Evolutionary conservation across 345 rosid genomes (phyloP), one percentile per base, ranked within the genome.

Genomic region (Clarkia xantiana): DNA sequence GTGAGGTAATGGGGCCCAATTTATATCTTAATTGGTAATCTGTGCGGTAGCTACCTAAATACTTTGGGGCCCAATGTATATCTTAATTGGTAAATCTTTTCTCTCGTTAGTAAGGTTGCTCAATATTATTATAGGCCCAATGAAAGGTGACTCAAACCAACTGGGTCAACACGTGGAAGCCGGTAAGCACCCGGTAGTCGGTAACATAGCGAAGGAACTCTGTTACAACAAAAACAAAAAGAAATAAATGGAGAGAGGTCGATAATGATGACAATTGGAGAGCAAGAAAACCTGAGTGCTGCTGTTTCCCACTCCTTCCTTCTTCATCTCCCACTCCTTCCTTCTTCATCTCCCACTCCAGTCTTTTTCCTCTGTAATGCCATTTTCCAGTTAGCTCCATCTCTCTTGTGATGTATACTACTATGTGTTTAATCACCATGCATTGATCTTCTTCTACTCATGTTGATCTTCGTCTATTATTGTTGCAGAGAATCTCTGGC

Each of bases 401-500:
- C 0, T 2, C 19, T 18, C 29, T 1, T 46, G 18, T 14, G 17
- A 15, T 17, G 1, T 10, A 14, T 44, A 17, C 23, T 19, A 18
- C n/a, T 47, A 25, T 17, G 18, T 6, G 12, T 47, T 47, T 20
- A 19, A 23, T 14, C 39, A 18, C 34, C 29, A 46, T 20, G 39
- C 39, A 48, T 20, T 48, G 20, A 13, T 48, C 51, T 22, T 23
- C 51, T 13, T 48, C 51, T n/a, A n/a, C n/a, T 20, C 25, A 1
- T 3, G 14, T 6, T n/a, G 15, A 2, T 29, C 12, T 11, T 14
- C 11, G 13, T 22, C 25, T 0, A 14, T 52, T 25, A n/a, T 42
- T 55, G 49, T 55, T 42, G 45, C 74, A 67, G 80, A 65, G 76
- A 65, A 62, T 78, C 74, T 65, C 64, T 61, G 67, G 51, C 61